phyloP scores from a whole-genome alignment of 306 rosid genomes.

The Castanospermum australe region DNA sequence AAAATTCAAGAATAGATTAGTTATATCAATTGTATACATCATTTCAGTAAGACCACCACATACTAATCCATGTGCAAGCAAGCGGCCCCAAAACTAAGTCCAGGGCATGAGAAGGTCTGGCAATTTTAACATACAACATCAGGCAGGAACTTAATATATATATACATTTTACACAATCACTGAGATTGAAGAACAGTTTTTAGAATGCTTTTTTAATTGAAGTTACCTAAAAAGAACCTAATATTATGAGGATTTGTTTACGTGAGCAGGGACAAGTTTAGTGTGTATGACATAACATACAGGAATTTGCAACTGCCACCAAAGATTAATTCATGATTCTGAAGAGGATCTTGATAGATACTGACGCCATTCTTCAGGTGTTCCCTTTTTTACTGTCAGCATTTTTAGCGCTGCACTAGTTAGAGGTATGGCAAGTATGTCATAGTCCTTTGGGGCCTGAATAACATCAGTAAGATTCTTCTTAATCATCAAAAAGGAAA shows the following conservation, averaged over 20 bases:
- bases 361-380: constrained; percentile 75
- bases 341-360: constrained; percentile 44
- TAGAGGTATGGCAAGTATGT: constrained; percentile 69
- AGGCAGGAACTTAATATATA: not conserved
- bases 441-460: constrained; percentile 69
- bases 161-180: not conserved
- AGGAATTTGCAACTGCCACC: constrained; percentile 2
- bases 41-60: not conserved
- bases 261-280: not conserved
- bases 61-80: not conserved
- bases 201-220: not conserved
- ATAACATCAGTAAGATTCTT: not conserved
- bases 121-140: not conserved
- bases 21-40: not conserved
- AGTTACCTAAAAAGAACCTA: not conserved
- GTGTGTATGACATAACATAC: not conserved
- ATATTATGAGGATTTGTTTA: not conserved
- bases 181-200: not conserved
- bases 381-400: constrained; percentile 58
- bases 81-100: not conserved
- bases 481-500: not conserved
- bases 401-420: constrained; percentile 52
- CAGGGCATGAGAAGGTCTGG: not conserved
- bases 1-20: not conserved
- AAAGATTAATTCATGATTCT: constrained; percentile 22